Evolutionary conservation across 352 stramenopile genomes (phyloP).

Genomic region (Phytopythium boreale): DNA sequence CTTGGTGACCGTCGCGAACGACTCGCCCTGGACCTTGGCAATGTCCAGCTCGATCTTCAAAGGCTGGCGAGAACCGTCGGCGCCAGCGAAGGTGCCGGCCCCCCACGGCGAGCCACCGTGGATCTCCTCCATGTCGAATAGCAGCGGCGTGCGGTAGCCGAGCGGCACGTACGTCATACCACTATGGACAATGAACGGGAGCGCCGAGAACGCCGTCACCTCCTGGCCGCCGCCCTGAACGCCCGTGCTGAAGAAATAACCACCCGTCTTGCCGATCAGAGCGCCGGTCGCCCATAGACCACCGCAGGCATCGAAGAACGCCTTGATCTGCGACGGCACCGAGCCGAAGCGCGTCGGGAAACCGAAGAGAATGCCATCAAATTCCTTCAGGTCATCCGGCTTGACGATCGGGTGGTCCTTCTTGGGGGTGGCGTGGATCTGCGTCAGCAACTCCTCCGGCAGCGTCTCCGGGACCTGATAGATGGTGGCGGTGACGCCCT

Average conservation of each 20-base stretch:
- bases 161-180: conserved; percentile 81
- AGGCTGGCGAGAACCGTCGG: conserved; percentile 65
- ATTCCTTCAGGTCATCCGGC: conserved; percentile 53
- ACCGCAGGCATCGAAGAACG: conserved; percentile 64
- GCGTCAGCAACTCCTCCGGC: conserved; percentile 66
- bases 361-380: conserved; percentile 76
- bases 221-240: conserved; percentile 51
- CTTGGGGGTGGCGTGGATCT: conserved; percentile 84
- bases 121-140: conserved; percentile 53
- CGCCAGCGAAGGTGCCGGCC: conserved; percentile 51
- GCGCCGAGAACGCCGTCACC: conserved; percentile 51
- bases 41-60: conserved; percentile 78
- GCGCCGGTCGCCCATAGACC: conserved; percentile 55
- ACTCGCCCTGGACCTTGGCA: conserved; percentile 75
- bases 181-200: conserved; percentile 73
- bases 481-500: conserved; percentile 58
- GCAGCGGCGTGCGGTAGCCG: conserved; percentile 34
- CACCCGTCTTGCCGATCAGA: conserved; percentile 66
- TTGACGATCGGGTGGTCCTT: conserved; percentile 62
- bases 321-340: conserved; percentile 66
- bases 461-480: conserved; percentile 84
- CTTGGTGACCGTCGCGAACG: conserved; percentile 76
- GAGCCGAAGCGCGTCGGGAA: conserved; percentile 68
- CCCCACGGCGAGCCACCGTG: conserved; percentile 58
- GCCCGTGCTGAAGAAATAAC: conserved; percentile 64